A percentile compares a stretch with the other conserved stretches of the same genome.
These are phyloP conservation scores for Aspergillus sclerotiicarbonarius DNA, from an alignment of 495 filamentous ascomycete species.

Conservation along the genomic window DNA sequence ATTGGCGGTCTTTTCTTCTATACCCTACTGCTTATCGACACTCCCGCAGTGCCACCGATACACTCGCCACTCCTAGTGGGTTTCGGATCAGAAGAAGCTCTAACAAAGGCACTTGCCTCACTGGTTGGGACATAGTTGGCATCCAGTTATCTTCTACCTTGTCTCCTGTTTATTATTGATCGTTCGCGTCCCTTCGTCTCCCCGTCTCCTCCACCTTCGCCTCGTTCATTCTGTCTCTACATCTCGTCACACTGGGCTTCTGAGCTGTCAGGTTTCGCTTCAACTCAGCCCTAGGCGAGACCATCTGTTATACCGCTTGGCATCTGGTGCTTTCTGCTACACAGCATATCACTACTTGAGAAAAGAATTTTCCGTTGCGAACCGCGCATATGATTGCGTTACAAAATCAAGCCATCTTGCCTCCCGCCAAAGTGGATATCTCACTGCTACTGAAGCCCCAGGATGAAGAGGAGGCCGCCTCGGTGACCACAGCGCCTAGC, in stretches of 20 bases:
- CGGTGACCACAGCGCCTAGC: constrained; percentile 47
- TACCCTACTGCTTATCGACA: neutral
- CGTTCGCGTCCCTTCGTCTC: neutral
- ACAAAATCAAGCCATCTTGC: constrained; percentile 47
- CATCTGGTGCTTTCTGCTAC: neutral
- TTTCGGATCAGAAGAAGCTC: neutral
- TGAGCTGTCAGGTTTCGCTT: neutral
- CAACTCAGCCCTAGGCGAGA: neutral
- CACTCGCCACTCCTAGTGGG: neutral
- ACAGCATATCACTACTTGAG: neutral
- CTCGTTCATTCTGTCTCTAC: neutral
- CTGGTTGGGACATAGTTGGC: neutral
- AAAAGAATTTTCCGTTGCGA: constrained; percentile 17
- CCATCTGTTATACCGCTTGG: neutral
- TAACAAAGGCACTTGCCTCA: neutral
- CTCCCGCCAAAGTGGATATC: constrained; percentile 84
- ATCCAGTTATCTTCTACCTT: neutral
- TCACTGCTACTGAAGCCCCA: constrained; percentile 72
- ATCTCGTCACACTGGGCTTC: neutral
- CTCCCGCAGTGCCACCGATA: neutral
- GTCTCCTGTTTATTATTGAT: too few relatives aligned
- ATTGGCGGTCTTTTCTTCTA: neutral
- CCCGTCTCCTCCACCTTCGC: neutral
- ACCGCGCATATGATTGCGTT: constrained; percentile 54
- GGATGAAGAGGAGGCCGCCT: constrained; percentile 74